Percentiles rank a stretch among this genome's conserved stretches.
These are phyloP conservation scores for Pezicula radicicola DNA, from an alignment of 2,329 filamentous ascomycete species.

Conservation along the genomic window DNA sequence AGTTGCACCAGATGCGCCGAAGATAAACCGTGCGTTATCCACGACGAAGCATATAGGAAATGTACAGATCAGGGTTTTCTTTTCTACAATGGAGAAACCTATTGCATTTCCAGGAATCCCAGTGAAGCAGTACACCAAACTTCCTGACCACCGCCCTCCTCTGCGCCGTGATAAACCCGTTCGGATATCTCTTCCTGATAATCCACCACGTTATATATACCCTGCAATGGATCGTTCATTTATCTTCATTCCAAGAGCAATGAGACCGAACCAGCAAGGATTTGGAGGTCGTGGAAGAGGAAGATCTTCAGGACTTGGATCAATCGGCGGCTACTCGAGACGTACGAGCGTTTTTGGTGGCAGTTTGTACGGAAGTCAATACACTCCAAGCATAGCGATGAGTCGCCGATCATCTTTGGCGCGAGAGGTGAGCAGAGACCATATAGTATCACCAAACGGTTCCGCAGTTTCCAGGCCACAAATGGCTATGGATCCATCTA, in stretches of 20 bases:
- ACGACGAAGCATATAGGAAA: slow-evolving; percentile 82
- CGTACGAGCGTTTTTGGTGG: slow-evolving; percentile 79
- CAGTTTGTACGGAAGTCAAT: slow-evolving; percentile 44
- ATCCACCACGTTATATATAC: slow-evolving; percentile 83
- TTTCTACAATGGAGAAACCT: slow-evolving; percentile 72
- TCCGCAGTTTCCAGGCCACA: slow-evolving; percentile 71
- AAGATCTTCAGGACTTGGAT: slow-evolving; percentile 63
- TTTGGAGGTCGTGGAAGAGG: slow-evolving; percentile 66
- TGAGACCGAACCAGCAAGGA: slow-evolving; percentile 88
- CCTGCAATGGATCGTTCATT: slow-evolving; percentile 89
- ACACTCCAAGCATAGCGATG: slow-evolving; percentile 83
- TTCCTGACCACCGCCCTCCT: slow-evolving; percentile 92
- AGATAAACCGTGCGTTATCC: slow-evolving; percentile 76
- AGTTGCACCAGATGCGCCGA: slow-evolving; percentile 51
- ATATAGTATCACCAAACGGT: slow-evolving; percentile 75
- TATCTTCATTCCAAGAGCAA: slow-evolving; percentile 92
- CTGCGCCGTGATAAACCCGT: slow-evolving; percentile 95
- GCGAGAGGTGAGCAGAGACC: slow-evolving; percentile 66
- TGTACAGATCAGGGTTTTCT: slow-evolving; percentile 76
- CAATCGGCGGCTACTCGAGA: slow-evolving; percentile 65
- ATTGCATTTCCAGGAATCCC: slow-evolving; percentile 72
- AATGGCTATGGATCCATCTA: slow-evolving; percentile 55
- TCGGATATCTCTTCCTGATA: slow-evolving; percentile 81
- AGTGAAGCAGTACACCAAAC: slow-evolving; percentile 86
- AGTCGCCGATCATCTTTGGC: slow-evolving; percentile 82